Base-by-base conservation (phyloP, 495 filamentous ascomycete species). In the Podospora conica region DNA sequence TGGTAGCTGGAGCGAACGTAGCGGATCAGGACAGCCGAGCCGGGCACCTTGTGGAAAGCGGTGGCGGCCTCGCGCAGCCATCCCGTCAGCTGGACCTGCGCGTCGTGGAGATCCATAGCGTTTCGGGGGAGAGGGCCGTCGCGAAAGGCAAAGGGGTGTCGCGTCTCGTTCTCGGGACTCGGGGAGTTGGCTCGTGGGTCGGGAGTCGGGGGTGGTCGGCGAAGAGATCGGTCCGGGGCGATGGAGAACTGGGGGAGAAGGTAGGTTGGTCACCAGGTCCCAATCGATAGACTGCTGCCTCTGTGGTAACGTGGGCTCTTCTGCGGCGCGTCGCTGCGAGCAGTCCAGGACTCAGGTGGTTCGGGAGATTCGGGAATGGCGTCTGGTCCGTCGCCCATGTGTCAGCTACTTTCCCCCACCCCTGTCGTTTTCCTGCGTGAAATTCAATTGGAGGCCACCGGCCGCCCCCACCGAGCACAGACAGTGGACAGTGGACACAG, bases 1-100 rank as follows among this genome's bases (percentile, higher is more conserved):
- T 98, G 95, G 79, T 99, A 98, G 73, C 92, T 97, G 40, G 91
- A 95, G 75, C 90, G 91, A 68, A 99, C 89, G 73, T 99, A 99
- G 65, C 95, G 90, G 62, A 97, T 85, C 70, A 97, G 83, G 69
- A 99, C 97, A 22, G 95, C 90, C 21, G 93, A 97, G 55, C 95
- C 95, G 53, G 95, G 95, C 60, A 98, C 81, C 70, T 89, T 90
- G 66, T 96, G 92, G 76, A 98, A 96, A 60, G 87, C 79, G 64
- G 84, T 77, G 22, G 87, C 84, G 64, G 91, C 81, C 74, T 88
- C 82, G 61, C 87, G 80, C 28, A 91, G 78, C 72, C 87, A 86
- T 67, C 84, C 80, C 68, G 85, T 81, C 68, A 94, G 78, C 74
- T 90, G 86, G 69, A 80, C 80, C 74, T 93, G 90, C 28, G 87